Conservation (phyloP, 2,329 filamentous ascomycete genomes). For the Paraconiothyrium sp. region DNA sequence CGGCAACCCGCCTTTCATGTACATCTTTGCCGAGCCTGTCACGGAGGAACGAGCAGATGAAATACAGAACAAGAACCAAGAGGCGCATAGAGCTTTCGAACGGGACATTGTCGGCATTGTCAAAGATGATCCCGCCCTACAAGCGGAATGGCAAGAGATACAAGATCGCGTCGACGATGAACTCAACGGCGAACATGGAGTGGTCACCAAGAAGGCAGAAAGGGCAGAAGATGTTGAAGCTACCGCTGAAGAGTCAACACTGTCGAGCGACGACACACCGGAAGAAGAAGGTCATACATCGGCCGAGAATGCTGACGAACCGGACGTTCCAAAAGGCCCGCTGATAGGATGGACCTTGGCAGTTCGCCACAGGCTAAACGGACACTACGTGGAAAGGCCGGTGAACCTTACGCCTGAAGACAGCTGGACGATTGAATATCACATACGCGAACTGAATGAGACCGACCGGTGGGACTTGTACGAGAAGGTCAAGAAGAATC, state of each 20-base stretch:
- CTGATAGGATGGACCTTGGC: constrained; percentile 77
- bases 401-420: constrained; percentile 55
- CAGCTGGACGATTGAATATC: constrained; percentile 81
- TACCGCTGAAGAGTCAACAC: constrained; percentile 11
- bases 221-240: constrained; percentile 4
- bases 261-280: constrained; percentile 3
- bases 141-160: constrained; percentile 43
- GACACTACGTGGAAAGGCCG: constrained; percentile 69
- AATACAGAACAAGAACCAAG: constrained; percentile 76
- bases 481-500: constrained; percentile 61
- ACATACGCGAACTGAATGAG: constrained; percentile 66
- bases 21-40: constrained; percentile 90
- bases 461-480: constrained; percentile 32
- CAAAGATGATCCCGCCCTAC: constrained; percentile 38
- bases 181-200: constrained; percentile 34
- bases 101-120: constrained; percentile 62
- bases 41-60: constrained; percentile 73
- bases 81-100: constrained; percentile 75
- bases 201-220: constrained; percentile 30
- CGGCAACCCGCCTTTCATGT: constrained; percentile 73
- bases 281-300: constrained; percentile 7
- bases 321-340: constrained; percentile 31
- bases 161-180: constrained; percentile 46
- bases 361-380: constrained; percentile 77
- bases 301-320: constrained; percentile 7